phyloP scores from a whole-genome alignment of 345 rosid species.

The Populus euphratica region DNA sequence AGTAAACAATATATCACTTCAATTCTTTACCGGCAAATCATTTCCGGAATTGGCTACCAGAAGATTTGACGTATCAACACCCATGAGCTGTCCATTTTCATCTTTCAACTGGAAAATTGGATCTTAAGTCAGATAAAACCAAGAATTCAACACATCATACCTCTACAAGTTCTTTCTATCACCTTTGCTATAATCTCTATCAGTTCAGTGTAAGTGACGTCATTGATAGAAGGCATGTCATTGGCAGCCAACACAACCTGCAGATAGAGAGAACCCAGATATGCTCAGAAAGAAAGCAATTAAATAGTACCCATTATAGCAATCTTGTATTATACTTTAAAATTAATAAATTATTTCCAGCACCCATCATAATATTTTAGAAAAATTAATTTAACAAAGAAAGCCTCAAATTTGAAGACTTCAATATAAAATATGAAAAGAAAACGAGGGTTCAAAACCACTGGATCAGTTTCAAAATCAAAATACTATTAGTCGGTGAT shows the following conservation, averaged over 20 bases:
- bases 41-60: conserved; percentile 90
- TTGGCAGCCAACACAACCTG: conserved; percentile 98
- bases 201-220: conserved; percentile 82
- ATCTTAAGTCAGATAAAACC: conserved; percentile 25
- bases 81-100: conserved; percentile 66
- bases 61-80: conserved; percentile 82
- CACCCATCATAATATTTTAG: neutral
- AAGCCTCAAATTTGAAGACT: neutral
- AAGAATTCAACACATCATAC: conserved; percentile 10
- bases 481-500: neutral
- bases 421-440: neutral
- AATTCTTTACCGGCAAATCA: conserved; percentile 82
- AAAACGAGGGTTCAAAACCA: neutral
- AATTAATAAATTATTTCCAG: neutral
- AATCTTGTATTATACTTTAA: neutral
- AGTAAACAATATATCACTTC: neutral
- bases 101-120: conserved; percentile 68
- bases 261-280: neutral
- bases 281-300: neutral
- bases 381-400: neutral
- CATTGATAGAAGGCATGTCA: conserved; percentile 95
- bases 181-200: conserved; percentile 84
- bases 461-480: neutral
- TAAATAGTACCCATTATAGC: neutral
- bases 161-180: conserved; percentile 5